Evolutionary conservation across 495 filamentous ascomycete genomes (phyloP).

Genomic region (Neurospora discreta): DNA sequence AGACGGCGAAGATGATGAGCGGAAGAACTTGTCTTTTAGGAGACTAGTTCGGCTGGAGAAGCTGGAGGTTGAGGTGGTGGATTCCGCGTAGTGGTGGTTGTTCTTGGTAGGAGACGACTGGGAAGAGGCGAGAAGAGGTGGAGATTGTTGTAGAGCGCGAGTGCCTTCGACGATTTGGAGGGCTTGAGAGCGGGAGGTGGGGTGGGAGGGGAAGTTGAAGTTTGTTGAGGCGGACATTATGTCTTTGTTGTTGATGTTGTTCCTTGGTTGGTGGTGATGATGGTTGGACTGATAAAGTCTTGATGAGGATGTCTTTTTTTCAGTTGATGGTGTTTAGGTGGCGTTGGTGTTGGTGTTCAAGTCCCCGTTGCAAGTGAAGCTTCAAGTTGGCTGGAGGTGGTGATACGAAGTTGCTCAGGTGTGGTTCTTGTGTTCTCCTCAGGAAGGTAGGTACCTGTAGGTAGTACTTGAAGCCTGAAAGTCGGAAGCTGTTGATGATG

Average conservation of each 20-base stretch:
- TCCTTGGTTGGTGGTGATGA: neutral
- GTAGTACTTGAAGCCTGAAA: neutral
- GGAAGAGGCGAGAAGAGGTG: too few species aligned
- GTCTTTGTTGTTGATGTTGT: neutral
- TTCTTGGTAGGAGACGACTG: neutral
- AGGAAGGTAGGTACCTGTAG: neutral
- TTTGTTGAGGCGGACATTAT: neutral
- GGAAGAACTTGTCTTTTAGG: slow-evolving; percentile 10
- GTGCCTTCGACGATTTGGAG: neutral
- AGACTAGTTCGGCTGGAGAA: slow-evolving; percentile 12
- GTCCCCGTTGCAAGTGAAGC: neutral
- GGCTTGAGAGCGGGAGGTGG: neutral
- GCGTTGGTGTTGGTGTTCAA: neutral
- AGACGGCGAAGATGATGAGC: neutral
- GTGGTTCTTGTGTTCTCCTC: neutral
- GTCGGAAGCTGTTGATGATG: neutral
- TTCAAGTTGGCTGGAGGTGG: neutral
- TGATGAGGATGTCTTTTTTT: neutral
- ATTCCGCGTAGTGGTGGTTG: slow-evolving; percentile 5
- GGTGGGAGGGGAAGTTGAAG: neutral
- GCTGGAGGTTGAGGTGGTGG: slow-evolving; percentile 3
- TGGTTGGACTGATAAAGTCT: neutral
- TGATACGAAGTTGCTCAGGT: too few species aligned
- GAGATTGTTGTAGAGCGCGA: neutral
- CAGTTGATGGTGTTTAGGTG: neutral